These are phyloP conservation scores for Aphanoascus verrucosus DNA, from an alignment of 2,329 filamentous ascomycete genomes.

Conservation along the genomic window DNA sequence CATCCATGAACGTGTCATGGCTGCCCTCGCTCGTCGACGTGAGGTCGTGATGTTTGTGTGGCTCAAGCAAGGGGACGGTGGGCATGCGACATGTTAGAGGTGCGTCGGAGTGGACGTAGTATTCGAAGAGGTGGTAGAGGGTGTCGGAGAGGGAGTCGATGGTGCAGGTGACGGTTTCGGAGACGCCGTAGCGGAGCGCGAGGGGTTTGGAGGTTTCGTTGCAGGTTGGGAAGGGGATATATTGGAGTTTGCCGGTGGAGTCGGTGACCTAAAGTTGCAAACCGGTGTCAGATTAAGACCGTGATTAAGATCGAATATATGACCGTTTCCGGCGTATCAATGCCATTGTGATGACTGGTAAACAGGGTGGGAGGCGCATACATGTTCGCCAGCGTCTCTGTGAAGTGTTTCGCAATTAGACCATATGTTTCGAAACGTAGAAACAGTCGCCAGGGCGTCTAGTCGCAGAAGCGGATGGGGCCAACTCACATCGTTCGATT, in stretches of 20 bases:
- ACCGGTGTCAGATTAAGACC: not conserved
- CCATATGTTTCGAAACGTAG: not conserved
- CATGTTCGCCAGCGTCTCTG: slow-evolving; percentile 73
- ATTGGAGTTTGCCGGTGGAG: slow-evolving; percentile 70
- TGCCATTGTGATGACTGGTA: not conserved
- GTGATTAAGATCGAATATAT: not conserved
- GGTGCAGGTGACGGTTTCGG: slow-evolving; percentile 49
- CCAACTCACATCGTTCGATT: slow-evolving; percentile 41
- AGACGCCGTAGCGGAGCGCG: slow-evolving; percentile 71
- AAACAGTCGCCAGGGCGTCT: not conserved
- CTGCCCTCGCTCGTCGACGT: slow-evolving; percentile 17
- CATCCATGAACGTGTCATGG: slow-evolving; percentile 22
- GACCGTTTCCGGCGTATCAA: not conserved
- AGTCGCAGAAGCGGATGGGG: not conserved
- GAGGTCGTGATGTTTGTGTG: slow-evolving; percentile 19
- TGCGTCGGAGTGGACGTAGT: slow-evolving; percentile 95
- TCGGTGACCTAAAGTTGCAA: slow-evolving; percentile 37
- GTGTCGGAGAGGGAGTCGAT: slow-evolving; percentile 43
- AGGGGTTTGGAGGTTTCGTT: slow-evolving; percentile 76
- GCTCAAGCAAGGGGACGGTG: slow-evolving; percentile 42
- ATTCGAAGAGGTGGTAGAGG: slow-evolving; percentile 52
- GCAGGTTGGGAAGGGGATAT: slow-evolving; percentile 82
- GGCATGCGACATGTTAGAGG: slow-evolving; percentile 85
- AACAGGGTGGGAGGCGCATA: slow-evolving; percentile 23
- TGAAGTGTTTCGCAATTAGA: slow-evolving; percentile 30